Percentiles rank a stretch among this genome's conserved stretches.
These are phyloP conservation scores for Phaffia australis DNA, from an alignment of 768 basidiomycete genomes.

Conservation along the genomic window DNA sequence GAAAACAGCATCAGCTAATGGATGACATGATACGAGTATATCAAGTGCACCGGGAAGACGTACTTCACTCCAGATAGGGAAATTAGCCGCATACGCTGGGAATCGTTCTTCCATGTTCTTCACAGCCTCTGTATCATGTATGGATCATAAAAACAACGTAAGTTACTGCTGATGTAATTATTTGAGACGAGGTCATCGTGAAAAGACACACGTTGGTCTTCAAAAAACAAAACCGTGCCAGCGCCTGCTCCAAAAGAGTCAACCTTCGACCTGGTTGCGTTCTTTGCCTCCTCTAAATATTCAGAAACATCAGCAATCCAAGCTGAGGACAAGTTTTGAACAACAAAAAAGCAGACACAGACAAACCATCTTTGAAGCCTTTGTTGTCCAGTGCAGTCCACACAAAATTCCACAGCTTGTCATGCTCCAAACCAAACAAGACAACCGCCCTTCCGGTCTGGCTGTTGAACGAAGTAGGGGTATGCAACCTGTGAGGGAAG, in stretches of 20 bases:
- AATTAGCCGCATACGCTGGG: conserved; percentile 17
- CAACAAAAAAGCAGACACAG: too few relatives aligned
- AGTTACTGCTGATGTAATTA: background rate
- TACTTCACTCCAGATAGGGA: conserved; percentile 31
- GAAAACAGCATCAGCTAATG: too few relatives aligned
- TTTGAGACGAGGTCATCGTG: background rate
- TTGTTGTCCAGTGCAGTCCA: background rate
- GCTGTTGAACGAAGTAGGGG: conserved; percentile 37
- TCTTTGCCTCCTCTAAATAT: background rate
- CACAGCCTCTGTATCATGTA: conserved; percentile 10
- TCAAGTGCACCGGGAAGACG: too few relatives aligned
- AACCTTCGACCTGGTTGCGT: conserved; percentile 28
- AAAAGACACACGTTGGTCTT: conserved; percentile 30
- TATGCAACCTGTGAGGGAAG: conserved; percentile 21
- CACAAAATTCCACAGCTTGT: conserved; percentile 34
- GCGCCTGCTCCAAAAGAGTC: conserved; percentile 33
- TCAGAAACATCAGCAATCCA: too few relatives aligned
- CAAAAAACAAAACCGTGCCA: conserved; percentile 40
- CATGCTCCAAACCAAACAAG: conserved; percentile 33
- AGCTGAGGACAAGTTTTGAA: too few relatives aligned
- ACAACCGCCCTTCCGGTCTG: conserved; percentile 38
- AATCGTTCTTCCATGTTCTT: conserved; percentile 27
- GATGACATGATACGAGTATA: too few relatives aligned
- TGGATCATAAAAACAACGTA: background rate
- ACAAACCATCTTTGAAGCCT: too few relatives aligned